A percentile compares a stretch with the other conserved stretches of the same genome.
phyloP scores from a whole-genome alignment of 2,329 filamentous ascomycete genomes.

The Dactylellina sp. region DNA sequence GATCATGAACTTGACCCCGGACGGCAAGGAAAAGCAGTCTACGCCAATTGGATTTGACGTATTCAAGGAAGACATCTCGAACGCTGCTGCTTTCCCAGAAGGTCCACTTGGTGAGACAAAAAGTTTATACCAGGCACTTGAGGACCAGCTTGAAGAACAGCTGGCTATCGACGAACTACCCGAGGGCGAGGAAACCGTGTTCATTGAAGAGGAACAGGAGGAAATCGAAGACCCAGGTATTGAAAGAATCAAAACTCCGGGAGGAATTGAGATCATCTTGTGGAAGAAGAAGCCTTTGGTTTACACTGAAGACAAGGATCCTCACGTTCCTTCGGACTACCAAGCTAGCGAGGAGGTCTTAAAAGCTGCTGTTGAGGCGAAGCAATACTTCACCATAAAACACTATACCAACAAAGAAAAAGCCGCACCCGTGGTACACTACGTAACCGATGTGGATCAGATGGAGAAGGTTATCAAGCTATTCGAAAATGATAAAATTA shows the following conservation, averaged over 20 bases:
- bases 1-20: conserved; percentile 26
- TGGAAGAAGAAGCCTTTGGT: conserved; percentile 50
- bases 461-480: conserved; percentile 75
- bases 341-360: conserved; percentile 20
- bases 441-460: conserved; percentile 76
- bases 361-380: conserved; percentile 18
- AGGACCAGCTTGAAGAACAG: conserved; percentile 12
- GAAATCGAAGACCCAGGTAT: conserved; percentile 37
- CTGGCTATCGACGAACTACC: background rate
- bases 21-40: conserved; percentile 35
- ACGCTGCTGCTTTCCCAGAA: background rate
- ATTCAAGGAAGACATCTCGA: conserved; percentile 15
- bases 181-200: conserved; percentile 17
- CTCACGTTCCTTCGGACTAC: conserved; percentile 11
- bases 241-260: conserved; percentile 45
- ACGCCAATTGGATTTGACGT: conserved; percentile 17
- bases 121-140: conserved; percentile 19
- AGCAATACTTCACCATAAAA: conserved; percentile 17
- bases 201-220: conserved; percentile 12
- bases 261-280: conserved; percentile 32
- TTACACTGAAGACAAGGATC: conserved; percentile 41
- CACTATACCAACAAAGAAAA: conserved; percentile 34
- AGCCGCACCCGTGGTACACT: conserved; percentile 76
- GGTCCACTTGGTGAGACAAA: conserved; percentile 3
- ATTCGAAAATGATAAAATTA: conserved; percentile 75